Evolutionary conservation across 352 stramenopile species (phyloP).

Genomic region (Phytophthora quininea): DNA sequence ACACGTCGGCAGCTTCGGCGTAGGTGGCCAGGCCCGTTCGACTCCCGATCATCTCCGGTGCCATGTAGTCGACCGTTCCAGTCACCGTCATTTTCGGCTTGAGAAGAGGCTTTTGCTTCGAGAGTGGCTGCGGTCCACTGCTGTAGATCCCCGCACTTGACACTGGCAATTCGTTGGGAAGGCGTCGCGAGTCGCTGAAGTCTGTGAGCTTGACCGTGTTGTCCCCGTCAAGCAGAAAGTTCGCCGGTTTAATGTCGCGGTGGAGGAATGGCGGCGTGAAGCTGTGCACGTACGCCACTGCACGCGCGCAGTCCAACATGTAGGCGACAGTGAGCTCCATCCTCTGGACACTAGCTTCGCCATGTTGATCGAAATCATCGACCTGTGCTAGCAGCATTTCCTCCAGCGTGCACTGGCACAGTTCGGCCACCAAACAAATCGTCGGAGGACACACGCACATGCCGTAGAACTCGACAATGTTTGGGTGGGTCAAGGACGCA

Average conservation of each 20-base stretch:
- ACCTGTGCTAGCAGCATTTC: background rate
- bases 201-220: background rate
- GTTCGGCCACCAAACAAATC: background rate
- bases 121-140: background rate
- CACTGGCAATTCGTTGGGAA: background rate
- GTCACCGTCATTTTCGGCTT: background rate
- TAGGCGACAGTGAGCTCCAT: background rate
- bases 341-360: background rate
- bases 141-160: background rate
- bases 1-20: background rate
- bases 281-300: background rate
- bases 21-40: background rate
- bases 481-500: background rate
- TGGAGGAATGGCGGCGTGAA: background rate
- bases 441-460: slow-evolving; percentile 3
- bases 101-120: background rate
- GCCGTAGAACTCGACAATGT: background rate
- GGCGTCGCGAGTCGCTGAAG: background rate
- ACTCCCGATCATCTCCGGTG: background rate
- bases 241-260: background rate
- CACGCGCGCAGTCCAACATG: slow-evolving; percentile 1
- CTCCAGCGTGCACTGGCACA: background rate
- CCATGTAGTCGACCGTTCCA: background rate
- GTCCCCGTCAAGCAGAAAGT: background rate
- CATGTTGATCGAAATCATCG: background rate